Evolutionary conservation across 2,329 filamentous ascomycete genomes (phyloP).

Genomic region (Cordyceps cateniannulata): DNA sequence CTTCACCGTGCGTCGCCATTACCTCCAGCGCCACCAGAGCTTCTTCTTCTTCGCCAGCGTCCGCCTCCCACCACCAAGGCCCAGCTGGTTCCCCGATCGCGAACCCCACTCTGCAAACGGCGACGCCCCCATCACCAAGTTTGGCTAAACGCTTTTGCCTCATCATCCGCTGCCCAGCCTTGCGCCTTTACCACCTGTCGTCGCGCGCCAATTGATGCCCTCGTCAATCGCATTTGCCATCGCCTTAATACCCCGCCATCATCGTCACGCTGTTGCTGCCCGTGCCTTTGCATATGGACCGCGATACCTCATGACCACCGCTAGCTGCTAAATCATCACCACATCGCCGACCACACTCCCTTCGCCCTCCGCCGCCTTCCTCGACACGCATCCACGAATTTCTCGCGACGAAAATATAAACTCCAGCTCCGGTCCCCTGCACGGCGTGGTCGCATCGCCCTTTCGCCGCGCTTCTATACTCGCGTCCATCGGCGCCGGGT

Average conservation of each 20-base stretch:
- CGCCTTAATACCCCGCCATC: neutral
- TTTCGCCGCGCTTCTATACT: neutral
- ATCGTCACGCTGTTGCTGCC: neutral
- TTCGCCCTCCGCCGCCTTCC: no score
- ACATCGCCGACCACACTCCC: no score
- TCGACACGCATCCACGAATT: neutral
- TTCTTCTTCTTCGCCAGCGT: no score
- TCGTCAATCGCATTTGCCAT: neutral
- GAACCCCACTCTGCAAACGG: slow-evolving; percentile 1
- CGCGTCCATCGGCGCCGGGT: neutral
- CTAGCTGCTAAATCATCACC: neutral
- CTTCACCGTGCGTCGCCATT: neutral
- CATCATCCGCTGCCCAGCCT: neutral
- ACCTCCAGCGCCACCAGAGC: no score
- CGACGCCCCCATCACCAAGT: neutral
- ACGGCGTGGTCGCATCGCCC: neutral
- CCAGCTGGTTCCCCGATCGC: neutral
- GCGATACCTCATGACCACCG: neutral
- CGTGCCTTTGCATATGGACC: neutral
- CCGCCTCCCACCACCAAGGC: no score
- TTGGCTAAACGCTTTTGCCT: neutral
- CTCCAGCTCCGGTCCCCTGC: no score
- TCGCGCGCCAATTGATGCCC: neutral
- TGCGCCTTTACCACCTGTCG: neutral
- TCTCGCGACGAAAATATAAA: neutral